Base-by-base conservation (phyloP, 2,329 filamentous ascomycete species). In the Cucurbitaria berberidis region DNA sequence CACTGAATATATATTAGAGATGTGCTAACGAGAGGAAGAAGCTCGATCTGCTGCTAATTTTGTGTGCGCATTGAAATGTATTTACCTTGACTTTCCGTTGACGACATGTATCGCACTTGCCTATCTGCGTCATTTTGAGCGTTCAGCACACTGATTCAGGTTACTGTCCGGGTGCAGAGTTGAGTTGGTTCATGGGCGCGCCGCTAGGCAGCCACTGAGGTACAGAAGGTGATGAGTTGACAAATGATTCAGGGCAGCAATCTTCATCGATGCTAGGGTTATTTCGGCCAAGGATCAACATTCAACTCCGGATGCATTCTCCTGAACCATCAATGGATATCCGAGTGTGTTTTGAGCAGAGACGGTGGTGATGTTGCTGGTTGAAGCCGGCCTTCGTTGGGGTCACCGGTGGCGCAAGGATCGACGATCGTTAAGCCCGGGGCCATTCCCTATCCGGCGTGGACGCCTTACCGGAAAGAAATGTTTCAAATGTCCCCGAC, bases 41-140 rank as follows among this genome's bases (percentile, higher is more conserved):
- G 16, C 11, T 7, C 5, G 22, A 19, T 29, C 24, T 42, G 30
- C 4, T n/a, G 3, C 5, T 34, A 15, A 15, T 15, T 15, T n/a
- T 34, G 8, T 34, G 5, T 16, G n/a, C 4, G 35, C 18, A 34
- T 18, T 19, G 34, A 0, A 30, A 3, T 41, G 16, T 5, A 30
- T 18, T 26, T 50, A 72, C 69, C 62, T 70, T 72, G 35, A 72
- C 69, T 46, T 72, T 72, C 10, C 69, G 64, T 39, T 59, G 59
- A 29, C 69, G 60, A 52, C 69, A 72, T 3, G 55, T 69, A 39
- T 70, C 67, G 43, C 69, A 72, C 54, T 72, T 72, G 13, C 68
- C 68, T 3, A 64, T 64, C 36, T 65, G 66, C 5, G 69, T 72
- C 69, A 72, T 72, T 4, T 16, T 24, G 10, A 22, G 7, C 2